These are phyloP conservation scores for Ogataea saltuana DNA, from an alignment of 805 yeast species.

Conservation along the genomic window DNA sequence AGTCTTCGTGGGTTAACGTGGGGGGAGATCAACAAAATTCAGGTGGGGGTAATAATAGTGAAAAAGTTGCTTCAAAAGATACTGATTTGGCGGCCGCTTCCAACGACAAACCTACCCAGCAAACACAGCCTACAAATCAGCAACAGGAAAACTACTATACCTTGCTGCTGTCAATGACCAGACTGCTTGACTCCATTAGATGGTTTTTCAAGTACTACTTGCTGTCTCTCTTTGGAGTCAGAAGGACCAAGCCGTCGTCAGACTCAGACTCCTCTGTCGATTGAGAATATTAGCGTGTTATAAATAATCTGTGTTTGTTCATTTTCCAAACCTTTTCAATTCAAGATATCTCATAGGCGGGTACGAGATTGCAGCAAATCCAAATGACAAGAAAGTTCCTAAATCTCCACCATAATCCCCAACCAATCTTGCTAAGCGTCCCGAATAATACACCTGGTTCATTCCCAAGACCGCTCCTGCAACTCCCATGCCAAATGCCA, in stretches of 20 bases:
- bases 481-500: constrained; percentile 67
- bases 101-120: neutral
- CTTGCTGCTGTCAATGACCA: constrained; percentile 19
- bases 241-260: constrained; percentile 4
- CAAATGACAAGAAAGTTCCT: constrained; percentile 80
- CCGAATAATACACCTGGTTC: constrained; percentile 84
- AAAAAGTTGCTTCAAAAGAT: neutral
- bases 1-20: constrained; percentile 20
- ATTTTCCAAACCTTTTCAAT: constrained; percentile 50
- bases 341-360: constrained; percentile 69
- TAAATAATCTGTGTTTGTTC: too few species aligned
- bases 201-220: constrained; percentile 27
- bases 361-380: constrained; percentile 62
- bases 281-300: neutral
- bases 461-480: constrained; percentile 85
- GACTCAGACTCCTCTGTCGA: neutral
- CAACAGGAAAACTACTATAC: constrained; percentile 18
- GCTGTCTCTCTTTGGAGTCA: constrained; percentile 17
- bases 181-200: constrained; percentile 18
- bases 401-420: constrained; percentile 77
- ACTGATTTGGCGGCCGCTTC: neutral
- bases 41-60: too few species aligned
- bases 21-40: too few species aligned
- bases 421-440: constrained; percentile 64
- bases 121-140: neutral